A percentile compares a stretch with the other conserved stretches of the same genome.
These are phyloP conservation scores for Graphilbum ipis-grandicollis DNA, from an alignment of 2,329 filamentous ascomycete species.

Conservation along the genomic window DNA sequence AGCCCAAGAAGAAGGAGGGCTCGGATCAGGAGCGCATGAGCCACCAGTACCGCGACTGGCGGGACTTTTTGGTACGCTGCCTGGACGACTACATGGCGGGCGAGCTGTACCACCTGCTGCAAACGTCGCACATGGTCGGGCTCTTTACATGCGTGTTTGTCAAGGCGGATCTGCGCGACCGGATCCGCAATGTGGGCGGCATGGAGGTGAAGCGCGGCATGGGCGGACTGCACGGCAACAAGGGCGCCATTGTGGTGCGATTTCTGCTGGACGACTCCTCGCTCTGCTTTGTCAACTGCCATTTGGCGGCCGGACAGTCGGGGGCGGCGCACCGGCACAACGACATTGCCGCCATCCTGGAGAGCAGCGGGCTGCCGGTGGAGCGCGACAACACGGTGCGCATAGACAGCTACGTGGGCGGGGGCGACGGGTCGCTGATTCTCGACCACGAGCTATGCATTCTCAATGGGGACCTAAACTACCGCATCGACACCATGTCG, in stretches of 20 bases:
- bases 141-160: slow-evolving; percentile 95
- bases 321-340: slow-evolving; percentile 85
- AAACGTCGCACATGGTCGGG: slow-evolving; percentile 80
- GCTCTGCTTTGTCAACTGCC: slow-evolving; percentile 91
- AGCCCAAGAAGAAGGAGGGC: slow-evolving; percentile 72
- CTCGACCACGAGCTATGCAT: slow-evolving; percentile 96
- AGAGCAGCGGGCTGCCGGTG: slow-evolving; percentile 54
- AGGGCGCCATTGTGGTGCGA: slow-evolving; percentile 82
- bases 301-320: slow-evolving; percentile 83
- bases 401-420: slow-evolving; percentile 67
- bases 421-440: slow-evolving; percentile 90
- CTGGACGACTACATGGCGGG: slow-evolving; percentile 72
- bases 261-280: slow-evolving; percentile 90
- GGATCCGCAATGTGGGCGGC: slow-evolving; percentile 60
- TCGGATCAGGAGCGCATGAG: slow-evolving; percentile 84
- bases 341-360: slow-evolving; percentile 79
- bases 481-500: slow-evolving; percentile 94
- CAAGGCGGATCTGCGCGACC: slow-evolving; percentile 57
- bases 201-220: slow-evolving; percentile 90
- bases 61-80: slow-evolving; percentile 68
- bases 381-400: slow-evolving; percentile 51
- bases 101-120: slow-evolving; percentile 68
- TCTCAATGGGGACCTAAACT: slow-evolving; percentile 91
- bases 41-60: slow-evolving; percentile 92
- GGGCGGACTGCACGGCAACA: slow-evolving; percentile 90